Base-by-base conservation (phyloP, 2,329 filamentous ascomycete species). In the Paramyrothecium sp. region DNA sequence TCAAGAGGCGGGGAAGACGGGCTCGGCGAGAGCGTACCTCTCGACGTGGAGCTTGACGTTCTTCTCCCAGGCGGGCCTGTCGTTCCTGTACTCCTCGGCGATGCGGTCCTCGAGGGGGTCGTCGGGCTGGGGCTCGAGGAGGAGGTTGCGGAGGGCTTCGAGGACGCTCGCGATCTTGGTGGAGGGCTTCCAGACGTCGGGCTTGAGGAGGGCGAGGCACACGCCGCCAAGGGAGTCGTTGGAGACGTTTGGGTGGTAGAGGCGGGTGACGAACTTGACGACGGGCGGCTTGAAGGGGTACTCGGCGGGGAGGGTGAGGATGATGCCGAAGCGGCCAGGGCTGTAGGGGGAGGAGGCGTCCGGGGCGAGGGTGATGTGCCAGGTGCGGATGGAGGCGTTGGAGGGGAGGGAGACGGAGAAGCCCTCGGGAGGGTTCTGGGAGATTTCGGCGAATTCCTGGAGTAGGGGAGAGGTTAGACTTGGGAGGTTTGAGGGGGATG, bases 201-300 rank as follows among this genome's bases (percentile, higher is more conserved):
- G 74, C 71, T 93, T 91, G 65, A 97, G 85, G 74, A 93, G 84
- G 59, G 86, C 87, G 49, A 97, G 81, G 76, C 93, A 97, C 85
- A 97, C 91, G 75, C 83, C 89, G 60, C 93, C 93, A 64, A 87
- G 85, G 69, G 85, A 83, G 74, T 96, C 92, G 81, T 96, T 95
- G 69, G 89, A 92, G 58, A 97, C 85, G 77, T 97, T 97, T 49
- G 93, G 92, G 78, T 97, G 93, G 83, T 96, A 97, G 80, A 97
- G 90, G 76, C 93, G 94, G 54, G 92, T 97, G 63, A 81, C 78
- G 82, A 97, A 96, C 69, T 83, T 86, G 65, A 96, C 82, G 59
- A 83, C 79, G 17, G 92, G 92, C 21, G 92, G 87, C 76, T 95
- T 95, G 86, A 96, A 97, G 38, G 92, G 92, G 79, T 96, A 97